Evolutionary conservation across 257 asterid genomes (phyloP), one percentile per base, ranked within the genome.

Genomic region (Penstemon barbatus): DNA sequence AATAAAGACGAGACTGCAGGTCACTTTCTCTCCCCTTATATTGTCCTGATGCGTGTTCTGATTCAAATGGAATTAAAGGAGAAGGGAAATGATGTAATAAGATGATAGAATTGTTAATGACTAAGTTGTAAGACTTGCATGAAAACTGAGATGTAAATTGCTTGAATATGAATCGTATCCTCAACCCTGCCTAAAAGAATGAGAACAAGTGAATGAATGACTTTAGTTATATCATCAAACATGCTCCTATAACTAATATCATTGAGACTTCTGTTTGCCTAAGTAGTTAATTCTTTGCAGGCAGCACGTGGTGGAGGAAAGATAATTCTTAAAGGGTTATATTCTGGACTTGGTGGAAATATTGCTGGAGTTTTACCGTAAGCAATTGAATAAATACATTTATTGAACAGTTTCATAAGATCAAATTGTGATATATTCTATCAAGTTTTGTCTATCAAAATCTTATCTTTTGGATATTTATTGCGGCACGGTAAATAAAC

Each of bases 291-390:
- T 81, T 70, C 59, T 60, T 67, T 74, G 76, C 85, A 90, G 97
- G 97, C 95, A 65, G 97, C 78, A 74, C 96, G 75, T 39, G 97
- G 96, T 72, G 97, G 97, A 69, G 95, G 96, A 57, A 79, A 90
- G 83, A 92, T 92, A 74, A 75, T 80, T 76, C 87, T 92, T 68
- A 92, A 88, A 77, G 98, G 98, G 69, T 83, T 92, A 48, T 92
- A 92, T 74, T 86, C 98, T 46, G 98, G 98, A 75, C 89, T 92
- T 73, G 84, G 89, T 44, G 98, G 98, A 75, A 92, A 92, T 84
- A 80, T 92, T 83, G 96, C 88, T 74, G 98, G 97, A 63, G 98
- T 92, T 63, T 80, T 92, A 71, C 98, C 98, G 98, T 92, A 85
- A 92, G 94, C 66, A 69, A 68, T 51, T 60, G 8, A 59, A 64